Evolutionary conservation across 768 basidiomycete species (phyloP), one percentile per base, ranked within the genome.

Genomic region (Podaxis sp.): DNA sequence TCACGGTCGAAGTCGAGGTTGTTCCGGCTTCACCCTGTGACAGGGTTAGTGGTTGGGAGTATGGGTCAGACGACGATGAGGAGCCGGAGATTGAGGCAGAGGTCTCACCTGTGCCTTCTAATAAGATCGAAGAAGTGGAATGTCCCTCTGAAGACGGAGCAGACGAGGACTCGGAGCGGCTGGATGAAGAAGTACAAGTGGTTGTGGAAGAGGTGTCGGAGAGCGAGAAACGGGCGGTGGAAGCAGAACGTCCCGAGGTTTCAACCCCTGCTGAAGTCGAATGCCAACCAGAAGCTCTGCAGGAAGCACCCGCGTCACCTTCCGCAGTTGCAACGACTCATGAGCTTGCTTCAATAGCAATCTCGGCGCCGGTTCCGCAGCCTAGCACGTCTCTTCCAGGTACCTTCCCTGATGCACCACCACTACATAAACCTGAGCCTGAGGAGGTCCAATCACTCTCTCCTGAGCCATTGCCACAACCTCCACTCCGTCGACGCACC

Each of bases 301-400:
- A 30, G 6, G 28, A 20, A 20, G 20, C 26, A n/a, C 17, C 37
- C 3, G 38, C n/a, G 44, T 33, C 37, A n/a, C 26, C 22, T 20
- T 12, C 52, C 5, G 44, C 15, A 26, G 20, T 2, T 13, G 44
- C 24, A 22, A 5, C 11, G 12, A 13, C 33, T 30, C 37, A 48
- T 15, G 13, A 40, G 4, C 6, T 33, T 30, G 12, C 33, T 48
- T 17, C 40, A 15, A 15, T 41, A 12, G 17, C 53, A n/a, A 41
- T 26, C 17, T 7, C 4, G 12, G 3, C 13, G n/a, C 33, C 53
- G 13, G 41, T 44, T 36, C 50, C 58, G 55, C 62, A 66, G 54
- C 64, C 64, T 3, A 66, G 68, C 33, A 66, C 68, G 8, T 66
- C 73, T 7, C 64, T 75, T 4, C 73, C 74, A 12, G 74, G 72